A percentile compares a stretch with the other conserved stretches of the same genome.
Evolutionary conservation across 2,329 filamentous ascomycete species (phyloP).

Genomic region (Elsinoe perseae): DNA sequence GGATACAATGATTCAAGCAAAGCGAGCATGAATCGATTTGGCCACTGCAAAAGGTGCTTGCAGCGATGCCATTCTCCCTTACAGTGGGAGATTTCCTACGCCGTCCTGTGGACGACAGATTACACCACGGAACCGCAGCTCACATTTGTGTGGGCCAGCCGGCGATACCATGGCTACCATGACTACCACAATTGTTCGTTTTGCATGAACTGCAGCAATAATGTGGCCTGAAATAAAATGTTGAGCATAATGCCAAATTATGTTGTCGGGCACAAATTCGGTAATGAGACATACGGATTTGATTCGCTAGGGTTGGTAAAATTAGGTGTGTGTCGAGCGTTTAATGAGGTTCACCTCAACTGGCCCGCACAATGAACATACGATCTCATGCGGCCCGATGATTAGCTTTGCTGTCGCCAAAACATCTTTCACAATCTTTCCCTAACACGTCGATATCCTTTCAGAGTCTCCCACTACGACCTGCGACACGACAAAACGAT

Average conservation of each 20-base stretch:
- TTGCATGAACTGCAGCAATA: too few species aligned
- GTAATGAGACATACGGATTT: background rate
- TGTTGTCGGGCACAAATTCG: background rate
- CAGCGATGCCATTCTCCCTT: too few species aligned
- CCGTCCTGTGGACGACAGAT: too few species aligned
- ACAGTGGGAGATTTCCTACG: too few species aligned
- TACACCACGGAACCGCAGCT: too few species aligned
- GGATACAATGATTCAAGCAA: too few species aligned
- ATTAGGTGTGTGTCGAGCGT: conserved; percentile 3
- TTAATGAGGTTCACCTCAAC: background rate
- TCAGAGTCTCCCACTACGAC: background rate
- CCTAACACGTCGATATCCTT: background rate
- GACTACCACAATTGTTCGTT: too few species aligned
- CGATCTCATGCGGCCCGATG: background rate
- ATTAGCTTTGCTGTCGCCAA: background rate
- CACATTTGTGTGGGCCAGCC: too few species aligned
- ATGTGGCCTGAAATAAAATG: too few species aligned
- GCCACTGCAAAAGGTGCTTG: too few species aligned
- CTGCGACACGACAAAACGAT: background rate
- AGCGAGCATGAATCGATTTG: too few species aligned
- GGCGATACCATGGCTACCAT: too few species aligned
- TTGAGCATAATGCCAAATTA: background rate
- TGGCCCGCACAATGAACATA: background rate
- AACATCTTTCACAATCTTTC: background rate
- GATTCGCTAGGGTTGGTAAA: background rate